A percentile compares a stretch with the other conserved stretches of the same genome.
These are phyloP conservation scores for Mycena filopes DNA, from an alignment of 768 basidiomycete genomes.

Conservation along the genomic window DNA sequence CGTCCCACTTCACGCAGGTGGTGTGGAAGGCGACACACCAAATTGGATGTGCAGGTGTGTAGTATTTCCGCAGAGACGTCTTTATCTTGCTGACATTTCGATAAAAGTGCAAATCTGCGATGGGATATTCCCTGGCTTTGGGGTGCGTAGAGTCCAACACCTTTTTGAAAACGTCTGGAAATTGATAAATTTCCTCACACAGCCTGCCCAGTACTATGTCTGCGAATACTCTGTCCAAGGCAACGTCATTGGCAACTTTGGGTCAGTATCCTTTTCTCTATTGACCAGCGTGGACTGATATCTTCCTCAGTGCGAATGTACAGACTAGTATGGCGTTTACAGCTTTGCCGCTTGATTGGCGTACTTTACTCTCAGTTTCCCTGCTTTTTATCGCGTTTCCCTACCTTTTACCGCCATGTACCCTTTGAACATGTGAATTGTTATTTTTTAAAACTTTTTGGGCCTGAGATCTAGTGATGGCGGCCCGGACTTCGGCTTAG, in stretches of 20 bases:
- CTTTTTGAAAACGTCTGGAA: not conserved
- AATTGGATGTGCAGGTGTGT: slow-evolving; percentile 64
- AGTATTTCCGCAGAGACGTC: not conserved
- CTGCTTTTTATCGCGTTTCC: too few relatives aligned
- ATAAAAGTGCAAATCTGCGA: not conserved
- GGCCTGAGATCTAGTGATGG: too few relatives aligned
- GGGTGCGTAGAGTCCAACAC: not conserved
- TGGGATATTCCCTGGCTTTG: not conserved
- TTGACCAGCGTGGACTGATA: not conserved
- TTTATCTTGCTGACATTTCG: not conserved
- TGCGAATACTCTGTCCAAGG: slow-evolving; percentile 75
- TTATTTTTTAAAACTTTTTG: too few relatives aligned
- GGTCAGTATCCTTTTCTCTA: slow-evolving; percentile 50
- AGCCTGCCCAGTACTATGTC: slow-evolving; percentile 68
- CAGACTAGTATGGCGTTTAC: too few relatives aligned
- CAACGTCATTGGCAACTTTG: slow-evolving; percentile 70
- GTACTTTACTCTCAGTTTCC: too few relatives aligned
- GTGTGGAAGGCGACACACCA: slow-evolving; percentile 76
- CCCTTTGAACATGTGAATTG: too few relatives aligned
- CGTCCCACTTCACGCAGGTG: slow-evolving; percentile 79
- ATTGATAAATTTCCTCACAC: not conserved
- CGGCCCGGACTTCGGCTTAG: too few relatives aligned
- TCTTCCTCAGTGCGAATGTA: not conserved
- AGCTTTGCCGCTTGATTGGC: too few relatives aligned
- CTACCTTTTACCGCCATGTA: too few relatives aligned